Evolutionary conservation across 78 protist species (phyloP), one percentile per base, ranked within the genome.

Genomic region (Chrysochromulina parva): DNA sequence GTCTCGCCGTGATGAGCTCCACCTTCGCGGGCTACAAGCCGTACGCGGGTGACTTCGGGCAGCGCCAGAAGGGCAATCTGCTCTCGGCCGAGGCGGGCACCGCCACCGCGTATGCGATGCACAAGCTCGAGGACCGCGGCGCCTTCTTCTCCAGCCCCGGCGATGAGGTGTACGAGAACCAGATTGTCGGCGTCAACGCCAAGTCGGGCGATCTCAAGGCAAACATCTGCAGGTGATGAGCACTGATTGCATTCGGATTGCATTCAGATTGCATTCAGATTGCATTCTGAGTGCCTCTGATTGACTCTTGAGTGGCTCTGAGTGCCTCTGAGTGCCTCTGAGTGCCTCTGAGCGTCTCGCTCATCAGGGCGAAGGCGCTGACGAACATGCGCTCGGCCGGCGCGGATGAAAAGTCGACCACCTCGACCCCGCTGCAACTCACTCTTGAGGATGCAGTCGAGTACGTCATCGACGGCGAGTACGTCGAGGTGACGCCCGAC

Each of bases 391-490:
- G 98, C 52, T 67, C 97, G 3, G 57, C 86, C 17, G 86, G 86
- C 59, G 90, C 78, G 74, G 98, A 97, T 60, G 97, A 96, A 53
- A 59, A 85, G 58, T 24, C 88, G 28, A 88, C 90, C 65, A 57
- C 92, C 52, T 3, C 90, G 1, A 94, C 95, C 10, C 96, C 97
- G 60, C 47, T 58, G 50, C 7, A 38, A 58, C 19, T 95, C 38
- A 65, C 93, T 26, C 90, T 96, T 1, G 98, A 96, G 71, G 97
- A 96, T 65, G 96, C 94, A 1, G 90, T 96, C 17, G 92, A 96
- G 6, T 92, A 91, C 73, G 89, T 96, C 17, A 81, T 55, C 55
- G 93, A 81, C 11, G 95, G 93, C 91, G 97, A 96, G 90, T 80
- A 92, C 52, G 92, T 96, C 84, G 96, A 95, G 92, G 94, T 95